phyloP scores from a whole-genome alignment of 2,329 filamentous ascomycete species.

The Fusarium avenaceum region DNA sequence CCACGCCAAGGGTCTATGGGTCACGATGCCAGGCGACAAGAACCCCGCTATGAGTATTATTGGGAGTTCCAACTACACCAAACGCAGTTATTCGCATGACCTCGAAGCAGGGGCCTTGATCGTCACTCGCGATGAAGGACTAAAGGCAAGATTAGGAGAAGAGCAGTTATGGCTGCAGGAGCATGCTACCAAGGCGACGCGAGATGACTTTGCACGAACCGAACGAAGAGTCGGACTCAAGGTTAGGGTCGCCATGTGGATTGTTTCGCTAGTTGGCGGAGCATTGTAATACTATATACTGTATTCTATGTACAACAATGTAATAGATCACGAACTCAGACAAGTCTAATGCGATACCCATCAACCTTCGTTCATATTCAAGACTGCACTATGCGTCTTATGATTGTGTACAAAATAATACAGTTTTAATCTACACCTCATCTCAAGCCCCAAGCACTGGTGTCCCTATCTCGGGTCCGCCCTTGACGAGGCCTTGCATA shows the following conservation, averaged over 20 bases:
- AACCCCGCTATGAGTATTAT: conserved; percentile 84
- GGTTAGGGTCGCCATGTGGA: conserved; percentile 93
- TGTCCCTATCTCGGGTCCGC: conserved; percentile 56
- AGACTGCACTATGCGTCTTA: conserved; percentile 13
- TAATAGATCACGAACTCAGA: conserved; percentile 9
- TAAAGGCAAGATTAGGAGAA: conserved; percentile 80
- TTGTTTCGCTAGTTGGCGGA: conserved; percentile 86
- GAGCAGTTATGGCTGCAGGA: conserved; percentile 87
- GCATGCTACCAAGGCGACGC: conserved; percentile 75
- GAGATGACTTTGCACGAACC: conserved; percentile 82
- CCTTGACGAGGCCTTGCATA: conserved; percentile 57
- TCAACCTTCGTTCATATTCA: background rate
- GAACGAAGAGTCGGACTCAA: conserved; percentile 88
- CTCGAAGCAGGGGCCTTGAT: conserved; percentile 90
- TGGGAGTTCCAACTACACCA: conserved; percentile 96
- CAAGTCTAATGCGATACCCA: conserved; percentile 32
- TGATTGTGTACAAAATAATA: conserved; percentile 50
- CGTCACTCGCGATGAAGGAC: conserved; percentile 79
- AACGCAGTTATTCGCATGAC: conserved; percentile 91
- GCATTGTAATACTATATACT: conserved; percentile 71
- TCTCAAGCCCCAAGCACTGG: conserved; percentile 53
- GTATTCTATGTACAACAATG: conserved; percentile 35
- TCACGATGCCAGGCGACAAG: conserved; percentile 76
- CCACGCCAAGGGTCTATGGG: conserved; percentile 96
- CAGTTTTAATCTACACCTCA: conserved; percentile 46